Base-by-base conservation (phyloP, 1,139 yeast genomes). In the Pichia terricola region DNA sequence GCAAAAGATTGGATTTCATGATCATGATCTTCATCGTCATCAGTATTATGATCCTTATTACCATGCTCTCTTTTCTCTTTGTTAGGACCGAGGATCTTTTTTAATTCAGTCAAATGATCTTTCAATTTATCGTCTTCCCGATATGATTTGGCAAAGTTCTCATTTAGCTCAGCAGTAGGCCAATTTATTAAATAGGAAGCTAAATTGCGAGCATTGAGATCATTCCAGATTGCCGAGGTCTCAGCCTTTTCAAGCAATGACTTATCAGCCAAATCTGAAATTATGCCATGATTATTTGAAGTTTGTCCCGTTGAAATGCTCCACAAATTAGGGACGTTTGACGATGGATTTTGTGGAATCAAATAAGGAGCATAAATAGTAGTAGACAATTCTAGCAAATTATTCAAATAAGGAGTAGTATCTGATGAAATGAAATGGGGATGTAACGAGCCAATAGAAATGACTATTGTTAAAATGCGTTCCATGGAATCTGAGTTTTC, bases 261-360 rank as follows among this genome's bases (percentile, higher is more conserved):
- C 22, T 16, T 16, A 16, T 16, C 22, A 16, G 22, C 22, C 22
- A 16, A 16, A 16, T 16, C 22, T 16, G 22, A 16, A 16, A 16
- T 16, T 16, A 16, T 16, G 2, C 96, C 96, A 60, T 89, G 96
- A 45, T 81, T 77, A 2, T 80, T 72, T 1, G 97, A 96, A 47
- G 79, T 76, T 41, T 84, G 64, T 0, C 97, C 97, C 0, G 96
- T 89, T 1, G 84, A 80, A 52, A 89, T 60, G 0, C 95, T 79
- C 94, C 95, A 89, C 60, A 87, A 95, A 59, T 89, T 88, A 0
- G 96, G 94, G 56, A 86, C 85, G 1, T 95, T 85, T 35, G 88
- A 84, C 0, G 94, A 77, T 2, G 96, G 96, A 61, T 88, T 88
- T 5, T 87, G 75, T 0, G 96, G 95, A 3, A 64, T 66, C 91